A percentile compares a stretch with the other conserved stretches of the same genome.
These are phyloP conservation scores for Trichosanthes cucumerina DNA, from an alignment of 306 rosid genomes.

Conservation along the genomic window DNA sequence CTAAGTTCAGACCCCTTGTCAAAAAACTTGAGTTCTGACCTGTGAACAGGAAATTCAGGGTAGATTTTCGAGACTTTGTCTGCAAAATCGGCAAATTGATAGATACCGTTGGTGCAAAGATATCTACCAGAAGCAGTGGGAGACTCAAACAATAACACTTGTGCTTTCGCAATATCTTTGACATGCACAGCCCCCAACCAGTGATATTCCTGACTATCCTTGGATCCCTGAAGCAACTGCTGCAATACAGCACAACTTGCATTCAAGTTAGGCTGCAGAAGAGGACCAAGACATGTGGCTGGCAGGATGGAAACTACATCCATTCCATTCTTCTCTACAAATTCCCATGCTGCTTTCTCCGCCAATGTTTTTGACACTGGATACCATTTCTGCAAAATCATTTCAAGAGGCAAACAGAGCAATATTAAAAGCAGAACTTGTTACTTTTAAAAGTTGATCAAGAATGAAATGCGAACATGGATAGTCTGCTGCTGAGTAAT, in stretches of 20 bases:
- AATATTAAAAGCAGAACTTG: neutral
- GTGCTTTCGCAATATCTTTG: slow-evolving; percentile 56
- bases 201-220: slow-evolving; percentile 61
- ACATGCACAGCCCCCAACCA: slow-evolving; percentile 93
- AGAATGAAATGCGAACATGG: neutral
- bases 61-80: slow-evolving; percentile 35
- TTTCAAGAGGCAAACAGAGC: neutral
- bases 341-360: slow-evolving; percentile 78
- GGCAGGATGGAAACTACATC: slow-evolving; percentile 68
- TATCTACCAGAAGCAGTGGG: slow-evolving; percentile 68
- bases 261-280: slow-evolving; percentile 55
- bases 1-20: too few relatives aligned
- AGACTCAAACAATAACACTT: slow-evolving; percentile 41
- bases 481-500: neutral
- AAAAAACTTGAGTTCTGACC: slow-evolving; percentile 35
- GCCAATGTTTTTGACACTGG: slow-evolving; percentile 83
- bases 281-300: slow-evolving; percentile 52
- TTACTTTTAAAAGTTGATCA: neutral
- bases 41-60: slow-evolving; percentile 66
- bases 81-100: slow-evolving; percentile 53
- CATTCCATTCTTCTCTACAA: slow-evolving; percentile 23
- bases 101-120: slow-evolving; percentile 75
- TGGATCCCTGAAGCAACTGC: slow-evolving; percentile 54
- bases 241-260: slow-evolving; percentile 70
- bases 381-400: slow-evolving; percentile 44